phyloP scores from a whole-genome alignment of 192 early-diverging fungal genomes.

The Cladochytrium replicatum region DNA sequence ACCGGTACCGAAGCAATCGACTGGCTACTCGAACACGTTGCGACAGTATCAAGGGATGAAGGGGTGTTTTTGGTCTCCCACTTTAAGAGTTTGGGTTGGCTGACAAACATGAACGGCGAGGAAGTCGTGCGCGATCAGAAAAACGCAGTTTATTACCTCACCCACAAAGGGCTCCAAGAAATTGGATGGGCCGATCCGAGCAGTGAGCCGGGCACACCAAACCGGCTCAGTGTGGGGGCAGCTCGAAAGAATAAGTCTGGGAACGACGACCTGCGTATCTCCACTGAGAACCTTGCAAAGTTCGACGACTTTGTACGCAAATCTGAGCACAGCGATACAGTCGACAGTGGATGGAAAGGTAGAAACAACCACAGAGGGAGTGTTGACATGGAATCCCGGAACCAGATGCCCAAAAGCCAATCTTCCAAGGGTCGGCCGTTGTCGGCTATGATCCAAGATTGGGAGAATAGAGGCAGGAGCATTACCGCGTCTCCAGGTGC shows the following conservation, averaged over 20 bases:
- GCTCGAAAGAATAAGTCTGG: not conserved
- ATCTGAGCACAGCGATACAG: constrained; percentile 4
- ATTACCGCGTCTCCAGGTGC: too few relatives aligned
- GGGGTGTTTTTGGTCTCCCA: constrained; percentile 9
- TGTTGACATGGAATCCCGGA: constrained; percentile 8
- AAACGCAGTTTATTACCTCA: constrained; percentile 24
- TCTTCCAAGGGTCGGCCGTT: too few relatives aligned
- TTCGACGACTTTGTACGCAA: constrained; percentile 13
- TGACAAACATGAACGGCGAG: constrained; percentile 6
- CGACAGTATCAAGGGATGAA: constrained; percentile 15
- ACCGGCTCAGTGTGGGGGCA: not conserved
- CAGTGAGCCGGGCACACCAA: constrained; percentile 1
- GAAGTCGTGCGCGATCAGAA: constrained; percentile 9
- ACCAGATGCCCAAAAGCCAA: constrained; percentile 1
- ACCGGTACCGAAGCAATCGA: constrained; percentile 17
- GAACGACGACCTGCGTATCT: constrained; percentile 1
- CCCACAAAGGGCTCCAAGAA: constrained; percentile 5
- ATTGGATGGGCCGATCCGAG: constrained; percentile 18
- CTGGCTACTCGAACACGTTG: constrained; percentile 18
- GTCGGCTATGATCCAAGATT: too few relatives aligned
- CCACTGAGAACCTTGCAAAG: constrained; percentile 7
- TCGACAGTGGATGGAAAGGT: not conserved
- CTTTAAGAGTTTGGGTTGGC: constrained; percentile 20
- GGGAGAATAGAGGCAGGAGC: too few relatives aligned
- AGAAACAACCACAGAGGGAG: not conserved